Percentiles rank a stretch among this genome's conserved stretches.
These are phyloP conservation scores for Monosporozyma solicola DNA, from an alignment of 805 yeast genomes.

Conservation along the genomic window DNA sequence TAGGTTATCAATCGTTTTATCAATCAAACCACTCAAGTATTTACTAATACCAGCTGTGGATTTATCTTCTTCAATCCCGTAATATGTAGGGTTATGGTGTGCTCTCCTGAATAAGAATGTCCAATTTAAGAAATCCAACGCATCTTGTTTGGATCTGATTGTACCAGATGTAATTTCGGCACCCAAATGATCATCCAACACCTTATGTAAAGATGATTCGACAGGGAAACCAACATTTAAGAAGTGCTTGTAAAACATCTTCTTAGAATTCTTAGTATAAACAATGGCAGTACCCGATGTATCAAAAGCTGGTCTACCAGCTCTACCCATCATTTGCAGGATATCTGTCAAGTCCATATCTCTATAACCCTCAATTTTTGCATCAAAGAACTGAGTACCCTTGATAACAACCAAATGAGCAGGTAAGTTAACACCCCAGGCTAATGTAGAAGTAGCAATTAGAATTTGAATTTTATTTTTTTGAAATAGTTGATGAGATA, in stretches of 20 bases:
- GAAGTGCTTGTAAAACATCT: slow-evolving; percentile 80
- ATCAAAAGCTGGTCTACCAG: slow-evolving; percentile 97
- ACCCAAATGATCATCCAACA: slow-evolving; percentile 83
- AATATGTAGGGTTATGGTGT: slow-evolving; percentile 87
- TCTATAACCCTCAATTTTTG: slow-evolving; percentile 86
- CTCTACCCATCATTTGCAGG: slow-evolving; percentile 96
- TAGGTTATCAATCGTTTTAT: slow-evolving; percentile 56
- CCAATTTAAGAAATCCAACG: slow-evolving; percentile 90
- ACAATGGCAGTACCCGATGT: slow-evolving; percentile 88
- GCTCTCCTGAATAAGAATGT: slow-evolving; percentile 90
- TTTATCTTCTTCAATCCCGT: slow-evolving; percentile 70
- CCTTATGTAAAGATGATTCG: slow-evolving; percentile 71
- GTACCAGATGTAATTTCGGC: slow-evolving; percentile 95
- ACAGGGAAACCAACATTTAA: slow-evolving; percentile 93
- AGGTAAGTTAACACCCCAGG: slow-evolving; percentile 99
- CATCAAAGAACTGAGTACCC: slow-evolving; percentile 93
- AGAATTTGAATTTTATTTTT: slow-evolving; percentile 79
- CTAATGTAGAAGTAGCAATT: slow-evolving; percentile 93
- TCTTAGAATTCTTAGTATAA: slow-evolving; percentile 69
- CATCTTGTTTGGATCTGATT: slow-evolving; percentile 86
- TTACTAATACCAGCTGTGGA: slow-evolving; percentile 46
- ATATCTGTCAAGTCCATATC: slow-evolving; percentile 95
- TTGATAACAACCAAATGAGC: slow-evolving; percentile 97
- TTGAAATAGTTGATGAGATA: slow-evolving; percentile 79
- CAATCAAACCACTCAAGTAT: slow-evolving; percentile 58